Evolutionary conservation across 495 filamentous ascomycete genomes (phyloP).

Genomic region (Penicillium desertorum): DNA sequence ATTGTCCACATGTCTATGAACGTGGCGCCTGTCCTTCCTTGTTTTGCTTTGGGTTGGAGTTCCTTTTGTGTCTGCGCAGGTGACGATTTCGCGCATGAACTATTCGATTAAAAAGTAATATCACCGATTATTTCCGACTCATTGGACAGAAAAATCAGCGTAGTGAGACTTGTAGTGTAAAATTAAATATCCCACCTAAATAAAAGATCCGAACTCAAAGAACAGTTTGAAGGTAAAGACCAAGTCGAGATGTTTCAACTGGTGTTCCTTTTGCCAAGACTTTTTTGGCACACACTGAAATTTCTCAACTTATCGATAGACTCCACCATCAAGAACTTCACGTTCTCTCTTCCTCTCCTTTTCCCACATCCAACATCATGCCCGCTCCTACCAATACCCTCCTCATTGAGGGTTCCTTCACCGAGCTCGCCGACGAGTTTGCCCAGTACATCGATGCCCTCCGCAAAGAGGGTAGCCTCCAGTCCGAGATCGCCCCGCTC

Average conservation of each 20-base stretch:
- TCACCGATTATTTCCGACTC: neutral
- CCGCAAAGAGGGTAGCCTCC: slow-evolving; percentile 57
- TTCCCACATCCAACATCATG: slow-evolving; percentile 39
- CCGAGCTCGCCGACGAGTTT: slow-evolving; percentile 85
- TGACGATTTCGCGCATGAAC: slow-evolving; percentile 8
- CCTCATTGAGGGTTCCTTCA: slow-evolving; percentile 89
- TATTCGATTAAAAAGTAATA: slow-evolving; percentile 20
- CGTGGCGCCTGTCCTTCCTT: slow-evolving; percentile 23
- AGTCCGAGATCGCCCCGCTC: slow-evolving; percentile 69
- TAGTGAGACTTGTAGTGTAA: neutral
- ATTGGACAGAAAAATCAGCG: neutral
- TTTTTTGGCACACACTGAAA: slow-evolving; percentile 50
- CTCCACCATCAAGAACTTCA: slow-evolving; percentile 45
- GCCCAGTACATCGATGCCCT: slow-evolving; percentile 75
- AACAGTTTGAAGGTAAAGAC: neutral
- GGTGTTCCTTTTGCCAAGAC: slow-evolving; percentile 43
- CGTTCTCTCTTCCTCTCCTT: slow-evolving; percentile 27
- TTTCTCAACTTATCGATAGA: slow-evolving; percentile 47
- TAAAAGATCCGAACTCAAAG: neutral
- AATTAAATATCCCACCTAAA: neutral
- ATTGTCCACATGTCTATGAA: slow-evolving; percentile 23
- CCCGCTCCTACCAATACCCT: slow-evolving; percentile 58
- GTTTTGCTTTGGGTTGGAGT: slow-evolving; percentile 16
- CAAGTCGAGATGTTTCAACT: slow-evolving; percentile 10
- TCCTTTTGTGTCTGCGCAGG: slow-evolving; percentile 5